Percentiles rank a stretch among this genome's conserved stretches.
Evolutionary conservation across 202 grass and related monocot species (phyloP).

Genomic region (Musa balbisiana): DNA sequence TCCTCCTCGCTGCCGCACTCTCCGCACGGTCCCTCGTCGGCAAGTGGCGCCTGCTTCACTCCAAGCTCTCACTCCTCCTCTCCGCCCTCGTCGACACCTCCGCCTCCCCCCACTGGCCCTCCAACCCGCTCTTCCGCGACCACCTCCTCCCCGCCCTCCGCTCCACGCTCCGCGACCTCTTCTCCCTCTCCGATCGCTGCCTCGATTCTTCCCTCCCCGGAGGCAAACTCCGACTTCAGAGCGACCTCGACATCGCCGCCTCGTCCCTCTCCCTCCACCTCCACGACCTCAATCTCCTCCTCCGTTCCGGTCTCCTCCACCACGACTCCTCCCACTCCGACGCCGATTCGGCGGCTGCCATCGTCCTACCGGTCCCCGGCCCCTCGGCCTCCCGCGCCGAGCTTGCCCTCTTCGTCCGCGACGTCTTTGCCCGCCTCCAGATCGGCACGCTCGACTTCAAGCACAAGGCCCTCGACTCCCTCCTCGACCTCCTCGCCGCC

Average conservation of each 20-base stretch:
- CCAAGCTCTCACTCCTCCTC: conserved; percentile 48
- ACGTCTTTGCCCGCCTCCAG: conserved; percentile 75
- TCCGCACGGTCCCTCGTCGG: conserved; percentile 54
- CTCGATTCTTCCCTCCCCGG: conserved; percentile 55
- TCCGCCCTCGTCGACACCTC: conserved; percentile 41
- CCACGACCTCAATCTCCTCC: conserved; percentile 69
- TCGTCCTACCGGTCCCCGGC: conserved; percentile 53
- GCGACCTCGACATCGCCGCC: conserved; percentile 69
- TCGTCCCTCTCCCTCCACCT: conserved; percentile 61
- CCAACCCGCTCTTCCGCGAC: conserved; percentile 49
- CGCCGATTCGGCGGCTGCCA: conserved; percentile 34
- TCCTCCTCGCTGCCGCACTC: conserved; percentile 38
- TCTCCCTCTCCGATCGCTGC: conserved; percentile 43
- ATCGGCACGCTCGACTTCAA: conserved; percentile 81
- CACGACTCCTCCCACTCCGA: background rate
- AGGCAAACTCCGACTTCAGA: conserved; percentile 63
- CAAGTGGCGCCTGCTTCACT: conserved; percentile 58
- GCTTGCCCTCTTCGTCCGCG: conserved; percentile 62
- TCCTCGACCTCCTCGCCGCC: conserved; percentile 47
- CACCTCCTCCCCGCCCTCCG: conserved; percentile 45
- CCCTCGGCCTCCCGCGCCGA: conserved; percentile 39
- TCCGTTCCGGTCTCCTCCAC: conserved; percentile 52
- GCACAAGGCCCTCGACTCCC: conserved; percentile 60
- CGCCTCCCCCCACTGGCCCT: conserved; percentile 21
- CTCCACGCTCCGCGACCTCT: conserved; percentile 43